These are phyloP conservation scores for Selenicereus undatus DNA, from an alignment of 148 eudicot genomes.

Conservation along the genomic window DNA sequence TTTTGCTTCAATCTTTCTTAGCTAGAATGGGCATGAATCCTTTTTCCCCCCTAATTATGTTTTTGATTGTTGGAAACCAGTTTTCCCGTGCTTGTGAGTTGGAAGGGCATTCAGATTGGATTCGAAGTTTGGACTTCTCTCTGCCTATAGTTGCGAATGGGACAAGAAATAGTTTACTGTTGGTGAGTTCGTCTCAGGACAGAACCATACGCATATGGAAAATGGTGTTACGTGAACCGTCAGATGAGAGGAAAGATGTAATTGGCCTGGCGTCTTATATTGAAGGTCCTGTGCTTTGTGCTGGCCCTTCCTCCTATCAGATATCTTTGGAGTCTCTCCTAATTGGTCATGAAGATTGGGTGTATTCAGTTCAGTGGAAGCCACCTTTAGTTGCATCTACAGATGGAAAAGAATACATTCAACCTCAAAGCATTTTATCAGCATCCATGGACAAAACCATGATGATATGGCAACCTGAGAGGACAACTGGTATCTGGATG, in stretches of 20 bases:
- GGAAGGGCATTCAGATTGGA: conserved; percentile 98
- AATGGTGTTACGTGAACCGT: conserved; percentile 45
- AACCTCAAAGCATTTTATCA: conserved; percentile 76
- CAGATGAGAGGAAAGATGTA: conserved; percentile 33
- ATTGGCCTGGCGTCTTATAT: conserved; percentile 76
- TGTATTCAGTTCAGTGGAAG: conserved; percentile 94
- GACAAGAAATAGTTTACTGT: conserved; percentile 44
- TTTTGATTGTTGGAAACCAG: conserved; percentile 36
- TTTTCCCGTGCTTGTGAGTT: conserved; percentile 83
- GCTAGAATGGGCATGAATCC: not conserved
- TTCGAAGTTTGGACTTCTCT: conserved; percentile 87
- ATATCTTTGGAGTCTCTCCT: conserved; percentile 86
- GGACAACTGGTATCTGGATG: conserved; percentile 93
- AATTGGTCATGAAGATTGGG: conserved; percentile 99
- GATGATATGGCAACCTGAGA: conserved; percentile 99
- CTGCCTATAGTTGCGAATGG: conserved; percentile 56
- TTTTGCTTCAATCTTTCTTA: not conserved
- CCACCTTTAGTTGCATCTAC: conserved; percentile 50
- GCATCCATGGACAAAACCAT: conserved; percentile 99
- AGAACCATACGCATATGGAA: conserved; percentile 85
- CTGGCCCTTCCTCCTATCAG: conserved; percentile 68
- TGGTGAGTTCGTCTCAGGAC: conserved; percentile 91
- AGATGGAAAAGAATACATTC: conserved; percentile 42
- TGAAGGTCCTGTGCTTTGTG: conserved; percentile 75
- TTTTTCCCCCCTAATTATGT: conserved; percentile 16